Base-by-base conservation (phyloP, 768 basidiomycete genomes). In the Mycena vulgaris region DNA sequence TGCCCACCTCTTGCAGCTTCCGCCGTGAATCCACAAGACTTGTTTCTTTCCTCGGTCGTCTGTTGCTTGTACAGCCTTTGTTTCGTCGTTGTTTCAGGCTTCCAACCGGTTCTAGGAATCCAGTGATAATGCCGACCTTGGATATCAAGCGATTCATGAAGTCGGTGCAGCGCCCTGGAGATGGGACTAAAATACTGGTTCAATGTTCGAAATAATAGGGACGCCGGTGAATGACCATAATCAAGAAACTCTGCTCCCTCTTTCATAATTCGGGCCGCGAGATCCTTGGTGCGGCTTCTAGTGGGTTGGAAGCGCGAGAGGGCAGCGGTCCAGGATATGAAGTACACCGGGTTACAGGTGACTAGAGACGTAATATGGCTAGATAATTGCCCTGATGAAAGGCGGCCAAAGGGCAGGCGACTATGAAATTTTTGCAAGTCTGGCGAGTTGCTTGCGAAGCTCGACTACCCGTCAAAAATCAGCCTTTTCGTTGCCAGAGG, bases 221-320 rank as follows among this genome's bases (percentile, higher is more conserved):
- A 39, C 14, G 39, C 17, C 14, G 39, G 39, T 39, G 39, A 39
- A 8, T 39, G 14, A 16, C 10, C 9, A 39, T 39, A 9, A 39
- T 16, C 39, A 39, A 16, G 39, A 39, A 39, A 39, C 39, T 16
- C 3, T 39, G 39, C 14, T 39, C 3, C 39, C 39, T 39, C 33
- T 35, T 16, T 39, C 39, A 39, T 16, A 39, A 16, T 28, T 30
- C 57, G 57, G 57, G 39, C 57, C 57, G 57, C 39, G 55, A 56
- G 13, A 30, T 58, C 39, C 21, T 58, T 40, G 55, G 55, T 35
- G 21, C 25, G 23, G 14, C 25, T 45, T 28, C 23, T 23, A 37
- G 39, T 55, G 52, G 21, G 21, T 55, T 52, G 14, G 49, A 51
- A 51, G 45, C n/a, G 30, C 42, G 17, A 30, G 28, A 37, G 21